Evolutionary conservation across 2,329 filamentous ascomycete genomes (phyloP).

Genomic region (Kalaharituber pfeilii): DNA sequence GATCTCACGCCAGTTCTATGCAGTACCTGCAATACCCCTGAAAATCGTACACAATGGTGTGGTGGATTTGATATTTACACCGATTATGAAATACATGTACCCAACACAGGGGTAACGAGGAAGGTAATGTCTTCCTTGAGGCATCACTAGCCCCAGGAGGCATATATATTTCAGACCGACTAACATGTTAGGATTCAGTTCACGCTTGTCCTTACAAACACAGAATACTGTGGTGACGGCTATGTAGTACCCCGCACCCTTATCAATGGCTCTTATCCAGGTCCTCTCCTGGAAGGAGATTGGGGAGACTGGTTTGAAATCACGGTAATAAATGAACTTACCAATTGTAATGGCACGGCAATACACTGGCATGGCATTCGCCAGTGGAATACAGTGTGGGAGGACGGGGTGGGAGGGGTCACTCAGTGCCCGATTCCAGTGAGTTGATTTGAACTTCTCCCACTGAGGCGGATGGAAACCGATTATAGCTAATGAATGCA

Average conservation of each 20-base stretch:
- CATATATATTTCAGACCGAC: neutral
- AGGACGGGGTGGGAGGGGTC: slow-evolving; percentile 33
- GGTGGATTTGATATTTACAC: neutral
- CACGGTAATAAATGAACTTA: neutral
- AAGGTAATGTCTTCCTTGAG: neutral
- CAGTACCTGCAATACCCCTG: neutral
- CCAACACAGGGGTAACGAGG: neutral
- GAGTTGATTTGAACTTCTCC: no score
- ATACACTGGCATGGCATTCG: slow-evolving; percentile 41
- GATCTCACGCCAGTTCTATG: no score
- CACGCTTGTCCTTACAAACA: slow-evolving; percentile 23
- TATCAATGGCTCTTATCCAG: slow-evolving; percentile 49
- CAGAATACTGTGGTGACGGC: slow-evolving; percentile 39
- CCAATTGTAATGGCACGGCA: slow-evolving; percentile 7
- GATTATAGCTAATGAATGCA: no score
- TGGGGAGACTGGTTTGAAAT: slow-evolving; percentile 40
- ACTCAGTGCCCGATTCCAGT: slow-evolving; percentile 46
- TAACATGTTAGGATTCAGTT: neutral
- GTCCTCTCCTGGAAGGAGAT: slow-evolving; percentile 46
- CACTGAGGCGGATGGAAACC: no score
- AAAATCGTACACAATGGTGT: neutral
- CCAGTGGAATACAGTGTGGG: slow-evolving; percentile 31
- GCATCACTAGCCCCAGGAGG: neutral
- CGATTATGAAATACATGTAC: neutral
- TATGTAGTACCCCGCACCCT: slow-evolving; percentile 32